A percentile compares a stretch with the other conserved stretches of the same genome.
These are phyloP conservation scores for Cladorrhinum samala DNA, from an alignment of 495 filamentous ascomycete species.

Conservation along the genomic window DNA sequence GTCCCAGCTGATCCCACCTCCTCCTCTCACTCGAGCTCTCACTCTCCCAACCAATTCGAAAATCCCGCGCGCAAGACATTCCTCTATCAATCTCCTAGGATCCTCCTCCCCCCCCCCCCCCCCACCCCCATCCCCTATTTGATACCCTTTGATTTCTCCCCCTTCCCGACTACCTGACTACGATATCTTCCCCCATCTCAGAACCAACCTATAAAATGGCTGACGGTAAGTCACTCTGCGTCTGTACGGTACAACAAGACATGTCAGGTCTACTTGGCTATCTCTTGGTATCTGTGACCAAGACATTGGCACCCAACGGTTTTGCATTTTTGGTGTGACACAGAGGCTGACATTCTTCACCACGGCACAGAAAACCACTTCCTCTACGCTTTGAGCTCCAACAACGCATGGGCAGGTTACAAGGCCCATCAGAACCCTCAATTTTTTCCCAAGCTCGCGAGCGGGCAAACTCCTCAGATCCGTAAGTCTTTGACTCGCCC, in stretches of 20 bases:
- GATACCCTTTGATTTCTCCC: not conserved
- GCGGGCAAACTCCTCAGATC: conserved; percentile 67
- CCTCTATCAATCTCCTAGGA: not conserved
- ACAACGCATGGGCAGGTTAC: conserved; percentile 66
- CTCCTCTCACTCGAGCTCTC: not conserved
- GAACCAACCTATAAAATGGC: too few relatives aligned
- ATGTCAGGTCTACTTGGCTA: not conserved
- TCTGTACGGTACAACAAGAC: too few relatives aligned
- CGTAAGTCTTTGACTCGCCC: conserved; percentile 34
- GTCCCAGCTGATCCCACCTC: not conserved
- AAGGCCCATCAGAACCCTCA: conserved; percentile 60
- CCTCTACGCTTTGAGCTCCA: conserved; percentile 52
- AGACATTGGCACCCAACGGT: not conserved
- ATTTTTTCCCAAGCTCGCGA: conserved; percentile 63
- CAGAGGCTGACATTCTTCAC: not conserved
- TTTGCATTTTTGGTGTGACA: not conserved
- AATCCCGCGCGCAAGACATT: not conserved
- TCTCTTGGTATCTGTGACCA: not conserved
- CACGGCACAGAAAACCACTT: conserved; percentile 43
- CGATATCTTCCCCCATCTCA: not conserved
- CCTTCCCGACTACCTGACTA: not conserved
- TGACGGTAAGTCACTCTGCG: not conserved
- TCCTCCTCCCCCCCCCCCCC: not conserved
- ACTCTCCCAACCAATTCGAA: not conserved
- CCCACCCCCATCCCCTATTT: not conserved